A percentile compares a stretch with the other conserved stretches of the same genome.
These are phyloP conservation scores for Zygosaccharomyces gambellarensis DNA, from an alignment of 805 yeast species.

Conservation along the genomic window DNA sequence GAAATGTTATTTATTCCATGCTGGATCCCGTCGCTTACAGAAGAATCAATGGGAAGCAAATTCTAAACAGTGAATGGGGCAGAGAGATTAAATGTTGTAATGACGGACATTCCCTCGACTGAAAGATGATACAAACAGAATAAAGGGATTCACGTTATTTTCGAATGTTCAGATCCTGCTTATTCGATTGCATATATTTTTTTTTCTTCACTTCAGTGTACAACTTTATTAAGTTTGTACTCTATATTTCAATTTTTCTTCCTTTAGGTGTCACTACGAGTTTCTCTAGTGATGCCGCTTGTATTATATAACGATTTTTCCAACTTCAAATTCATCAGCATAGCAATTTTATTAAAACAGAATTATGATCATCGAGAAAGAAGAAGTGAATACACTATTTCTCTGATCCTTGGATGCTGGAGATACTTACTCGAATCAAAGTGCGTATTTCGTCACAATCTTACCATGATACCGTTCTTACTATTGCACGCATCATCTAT, in stretches of 20 bases:
- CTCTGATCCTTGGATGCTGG: background rate
- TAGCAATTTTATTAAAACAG: background rate
- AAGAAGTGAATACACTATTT: background rate
- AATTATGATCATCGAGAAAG: background rate
- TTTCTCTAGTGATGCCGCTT: background rate
- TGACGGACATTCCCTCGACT: slow-evolving; percentile 43
- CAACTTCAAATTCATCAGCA: background rate
- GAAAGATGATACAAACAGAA: background rate
- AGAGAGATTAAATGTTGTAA: slow-evolving; percentile 78
- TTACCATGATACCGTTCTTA: background rate
- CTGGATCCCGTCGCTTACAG: slow-evolving; percentile 87
- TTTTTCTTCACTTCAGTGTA: background rate
- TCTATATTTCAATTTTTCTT: background rate
- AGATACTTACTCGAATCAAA: background rate
- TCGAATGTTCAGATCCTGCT: background rate
- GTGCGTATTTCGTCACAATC: background rate
- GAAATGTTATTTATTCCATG: slow-evolving; percentile 89
- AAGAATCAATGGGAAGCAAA: slow-evolving; percentile 82
- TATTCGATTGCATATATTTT: slow-evolving; percentile 3
- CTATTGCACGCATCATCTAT: no score
- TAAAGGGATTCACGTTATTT: background rate
- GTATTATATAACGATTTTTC: slow-evolving; percentile 1
- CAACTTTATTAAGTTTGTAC: background rate
- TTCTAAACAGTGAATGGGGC: slow-evolving; percentile 93
- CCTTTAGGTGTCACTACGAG: background rate